Evolutionary conservation across 768 basidiomycete species (phyloP), one percentile per base, ranked within the genome.

Genomic region (Leccinum rimulosum): DNA sequence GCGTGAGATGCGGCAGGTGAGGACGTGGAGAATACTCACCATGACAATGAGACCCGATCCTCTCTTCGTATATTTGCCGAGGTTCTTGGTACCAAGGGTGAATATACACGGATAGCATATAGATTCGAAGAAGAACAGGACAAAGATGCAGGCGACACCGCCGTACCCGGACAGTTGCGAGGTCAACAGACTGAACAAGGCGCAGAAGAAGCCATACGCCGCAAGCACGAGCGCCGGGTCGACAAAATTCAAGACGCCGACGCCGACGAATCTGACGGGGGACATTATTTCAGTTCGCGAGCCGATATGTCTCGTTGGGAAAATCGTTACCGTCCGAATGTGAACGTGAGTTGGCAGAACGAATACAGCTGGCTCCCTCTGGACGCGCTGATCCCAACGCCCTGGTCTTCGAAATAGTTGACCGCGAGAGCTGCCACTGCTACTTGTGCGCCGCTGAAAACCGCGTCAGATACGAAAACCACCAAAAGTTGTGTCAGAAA

Each of bases 51-150:
- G 70, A 56, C 84, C 82, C 14, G 85, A 86, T 4, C 85, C 85
- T 55, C 72, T 73, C 69, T 86, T 87, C 6, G 84, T 84, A 66
- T 86, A 76, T 43, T 75, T 74, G 30, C 85, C 86, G 35, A 87
- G 72, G 64, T 84, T 83, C 75, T 86, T 85, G 52, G 86, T 87
- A 8, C 78, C 85, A 38, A 87, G 76, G 3, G 84, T 87, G 74
- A 86, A 87, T 59, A 87, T 84, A 60, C 82, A 83, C 74, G 85
- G 85, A 62, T 86, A 87, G 64, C 87, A 89, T 59, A 89, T 88
- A 31, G 86, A 87, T 72, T 89, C 88, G 68, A 88, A 87, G 78
- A 86, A 87, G 79, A 88, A 88, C 56, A 89, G 73, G 56, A 76
- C 68, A 66, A 87, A 89, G 36, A 89, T 68, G 72, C 82, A 86